phyloP scores from a whole-genome alignment of 2,329 filamentous ascomycete species.

The Claviceps lovelessii region DNA sequence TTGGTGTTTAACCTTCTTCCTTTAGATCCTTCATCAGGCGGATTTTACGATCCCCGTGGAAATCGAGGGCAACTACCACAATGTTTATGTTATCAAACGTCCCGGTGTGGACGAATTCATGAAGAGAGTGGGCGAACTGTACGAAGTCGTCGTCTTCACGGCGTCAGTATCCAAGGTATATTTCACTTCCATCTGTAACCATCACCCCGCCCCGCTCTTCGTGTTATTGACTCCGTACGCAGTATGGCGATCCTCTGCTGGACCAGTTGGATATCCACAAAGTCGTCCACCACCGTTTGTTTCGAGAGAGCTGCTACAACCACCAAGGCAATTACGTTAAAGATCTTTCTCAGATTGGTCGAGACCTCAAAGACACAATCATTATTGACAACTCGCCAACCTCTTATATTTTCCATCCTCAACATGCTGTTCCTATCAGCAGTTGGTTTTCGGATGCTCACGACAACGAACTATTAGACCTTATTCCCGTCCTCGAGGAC shows the following conservation, averaged over 20 bases:
- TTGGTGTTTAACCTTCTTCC: conserved; percentile 8
- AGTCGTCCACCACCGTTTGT: conserved; percentile 88
- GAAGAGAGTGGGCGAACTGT: conserved; percentile 94
- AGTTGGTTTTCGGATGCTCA: conserved; percentile 99
- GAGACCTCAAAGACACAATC: conserved; percentile 92
- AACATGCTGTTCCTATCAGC: conserved; percentile 97
- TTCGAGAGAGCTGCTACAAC: conserved; percentile 98
- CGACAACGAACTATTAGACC: conserved; percentile 92
- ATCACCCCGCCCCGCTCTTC: conserved; percentile 5
- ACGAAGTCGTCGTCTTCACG: conserved; percentile 97
- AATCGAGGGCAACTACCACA: conserved; percentile 97
- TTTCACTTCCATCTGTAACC: not conserved
- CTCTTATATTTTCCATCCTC: conserved; percentile 98
- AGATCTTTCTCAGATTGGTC: conserved; percentile 91
- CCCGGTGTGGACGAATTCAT: conserved; percentile 98
- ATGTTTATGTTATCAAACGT: conserved; percentile 97
- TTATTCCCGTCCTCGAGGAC: conserved; percentile 97
- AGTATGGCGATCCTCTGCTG: conserved; percentile 92
- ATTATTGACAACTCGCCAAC: conserved; percentile 99
- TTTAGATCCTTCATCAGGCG: conserved; percentile 85
- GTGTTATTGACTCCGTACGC: conserved; percentile 6
- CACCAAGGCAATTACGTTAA: conserved; percentile 99
- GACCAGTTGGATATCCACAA: conserved; percentile 96
- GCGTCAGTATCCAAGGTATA: conserved; percentile 90
- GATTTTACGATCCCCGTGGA: conserved; percentile 98